phyloP scores from a whole-genome alignment of 768 basidiomycete species.

The Cubamyces sp. region DNA sequence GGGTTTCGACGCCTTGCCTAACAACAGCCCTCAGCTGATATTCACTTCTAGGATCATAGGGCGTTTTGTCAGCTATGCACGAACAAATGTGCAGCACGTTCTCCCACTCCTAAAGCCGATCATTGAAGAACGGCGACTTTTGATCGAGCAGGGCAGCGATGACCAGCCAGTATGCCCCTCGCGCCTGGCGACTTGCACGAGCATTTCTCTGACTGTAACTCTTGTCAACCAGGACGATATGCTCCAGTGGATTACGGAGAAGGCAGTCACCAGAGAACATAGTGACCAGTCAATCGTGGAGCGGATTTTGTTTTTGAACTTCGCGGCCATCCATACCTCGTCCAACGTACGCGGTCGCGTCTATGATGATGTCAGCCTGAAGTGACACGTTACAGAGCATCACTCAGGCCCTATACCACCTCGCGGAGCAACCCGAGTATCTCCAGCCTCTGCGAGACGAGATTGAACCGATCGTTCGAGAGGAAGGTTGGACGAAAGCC shows the following conservation, averaged over 20 bases:
- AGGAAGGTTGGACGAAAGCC: no score
- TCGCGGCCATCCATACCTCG: conserved; percentile 25
- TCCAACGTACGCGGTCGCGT: conserved; percentile 14
- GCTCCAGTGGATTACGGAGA: conserved; percentile 38
- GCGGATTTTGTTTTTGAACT: conserved; percentile 36
- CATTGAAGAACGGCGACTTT: conserved; percentile 34
- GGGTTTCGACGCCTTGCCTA: background rate
- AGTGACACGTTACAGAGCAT: conserved; percentile 32
- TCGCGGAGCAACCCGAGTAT: no score
- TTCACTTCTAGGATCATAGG: background rate
- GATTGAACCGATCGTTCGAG: no score
- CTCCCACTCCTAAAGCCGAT: conserved; percentile 34
- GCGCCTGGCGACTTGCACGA: conserved; percentile 13
- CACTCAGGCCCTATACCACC: conserved; percentile 31
- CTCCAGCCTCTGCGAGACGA: no score
- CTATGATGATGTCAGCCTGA: no score
- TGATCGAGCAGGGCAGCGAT: conserved; percentile 29
- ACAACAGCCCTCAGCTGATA: no score
- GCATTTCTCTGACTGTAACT: background rate
- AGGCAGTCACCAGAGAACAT: conserved; percentile 18
- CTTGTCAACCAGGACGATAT: conserved; percentile 30
- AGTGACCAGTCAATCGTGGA: conserved; percentile 27
- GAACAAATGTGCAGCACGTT: conserved; percentile 5
- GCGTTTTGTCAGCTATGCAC: background rate
- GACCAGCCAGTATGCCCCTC: conserved; percentile 36